Evolutionary conservation across 2,329 filamentous ascomycete genomes (phyloP), one percentile per base, ranked within the genome.

Genomic region (Nemania sp.): DNA sequence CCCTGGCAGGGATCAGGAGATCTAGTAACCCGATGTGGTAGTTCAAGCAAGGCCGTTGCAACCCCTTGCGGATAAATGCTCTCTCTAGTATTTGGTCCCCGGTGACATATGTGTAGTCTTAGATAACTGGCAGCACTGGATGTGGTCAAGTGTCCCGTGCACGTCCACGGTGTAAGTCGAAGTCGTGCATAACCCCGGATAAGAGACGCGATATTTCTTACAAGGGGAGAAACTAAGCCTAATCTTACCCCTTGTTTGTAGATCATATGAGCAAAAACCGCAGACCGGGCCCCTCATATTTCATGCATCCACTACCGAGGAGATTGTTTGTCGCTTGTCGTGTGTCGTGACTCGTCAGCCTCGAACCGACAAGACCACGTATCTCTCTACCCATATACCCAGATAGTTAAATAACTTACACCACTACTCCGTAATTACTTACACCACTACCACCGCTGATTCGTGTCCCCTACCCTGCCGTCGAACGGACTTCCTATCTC

Each of bases 241-340:
- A 47, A 47, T 51, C 26, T 47, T 37, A 23, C 17, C 26, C 34
- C 11, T 39, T 19, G 15, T 14, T 7, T 12, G 43, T 20, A 39
- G 48, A 56, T 58, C 56, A 58, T 52, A 56, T 55, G 56, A 52
- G 23, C 52, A 49, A 45, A 42, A 20, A 33, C 26, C 51, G 23
- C 45, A 30, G 22, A 46, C 24, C 45, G 26, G 19, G 37, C 45
- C 28, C 37, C 33, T 49, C 39, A 23, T 19, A 48, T 41, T 54
- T 45, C 34, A 51, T 57, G 54, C 28, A 9, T 9, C 43, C 43
- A 45, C 48, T 20, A 14, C 9, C 24, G 9, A 3, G 30, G 8
- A 6, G 19, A 17, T 37, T 24, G 39, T 22, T 44, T 30, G n/a
- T 20, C 17, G n/a, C n/a, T n/a, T n/a, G n/a, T n/a, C n/a, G n/a